Evolutionary conservation across 768 basidiomycete species (phyloP), one percentile per base, ranked within the genome.

Genomic region (Russula sp.): DNA sequence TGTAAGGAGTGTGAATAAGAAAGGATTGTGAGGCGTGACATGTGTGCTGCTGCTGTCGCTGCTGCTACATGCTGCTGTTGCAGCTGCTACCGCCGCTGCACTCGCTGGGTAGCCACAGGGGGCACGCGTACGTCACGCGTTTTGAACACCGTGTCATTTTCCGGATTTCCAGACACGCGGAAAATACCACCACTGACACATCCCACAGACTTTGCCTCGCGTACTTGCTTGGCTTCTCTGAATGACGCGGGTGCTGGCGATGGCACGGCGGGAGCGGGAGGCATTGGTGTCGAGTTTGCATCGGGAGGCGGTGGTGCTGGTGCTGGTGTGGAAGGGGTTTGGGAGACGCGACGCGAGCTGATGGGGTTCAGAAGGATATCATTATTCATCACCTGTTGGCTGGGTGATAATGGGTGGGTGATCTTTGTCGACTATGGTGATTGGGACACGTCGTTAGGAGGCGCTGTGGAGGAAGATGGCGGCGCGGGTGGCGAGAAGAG

Each of bases 151-250:
- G 82, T 86, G 50, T 80, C 82, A 20, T 82, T 76, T n/a, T 1
- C 90, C 90, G 14, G 83, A 79, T n/a, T n/a, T n/a, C n/a, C n/a
- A n/a, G n/a, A n/a, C 3, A 79, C 75, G 30, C 84, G 81, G 75
- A 92, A 89, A 57, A 92, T 87, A 0, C 89, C 90, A 9, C 89
- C 90, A 0, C 87, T 84, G 3, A 84, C 81, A 46, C 78, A 78
- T 60, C 76, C 20, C 69, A 74, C 63, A 60, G 63, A 57, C 14
- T 74, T 74, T 50, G 60, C 77, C 16, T 84, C 81, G 30, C 88
- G 82, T 0, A 77, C 78, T 59, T 81, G 77, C 69, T 86, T 88
- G 6, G 82, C 86, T 30, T 86, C 82, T 64, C 78, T 74, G 73
- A 88, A 89, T 2, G 83, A 79, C 6, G 71, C 36, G 1, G 72